phyloP scores from a whole-genome alignment of 2,329 filamentous ascomycete species.

The Akanthomyces uredinophilus region DNA sequence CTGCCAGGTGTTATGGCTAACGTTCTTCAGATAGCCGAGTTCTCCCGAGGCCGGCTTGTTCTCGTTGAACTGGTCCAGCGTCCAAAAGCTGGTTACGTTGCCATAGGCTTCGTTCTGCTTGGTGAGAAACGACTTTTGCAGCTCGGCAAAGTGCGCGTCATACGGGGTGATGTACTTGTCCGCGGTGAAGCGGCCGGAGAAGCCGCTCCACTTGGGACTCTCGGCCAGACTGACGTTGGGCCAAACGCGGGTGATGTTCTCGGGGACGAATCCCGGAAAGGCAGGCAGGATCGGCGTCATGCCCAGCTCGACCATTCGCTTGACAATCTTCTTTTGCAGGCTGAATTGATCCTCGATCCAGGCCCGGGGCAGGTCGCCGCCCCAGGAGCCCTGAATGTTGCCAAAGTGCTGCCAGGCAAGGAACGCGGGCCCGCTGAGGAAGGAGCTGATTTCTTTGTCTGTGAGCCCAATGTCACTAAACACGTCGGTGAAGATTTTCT shows the following conservation, averaged over 20 bases:
- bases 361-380: conserved; percentile 34
- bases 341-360: conserved; percentile 45
- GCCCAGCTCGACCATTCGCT: conserved; percentile 46
- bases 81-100: conserved; percentile 43
- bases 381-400: conserved; percentile 48
- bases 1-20: conserved; percentile 34
- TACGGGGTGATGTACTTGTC: conserved; percentile 43
- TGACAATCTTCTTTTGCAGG: conserved; percentile 43
- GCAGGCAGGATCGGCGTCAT: conserved; percentile 48
- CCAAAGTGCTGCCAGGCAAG: conserved; percentile 51
- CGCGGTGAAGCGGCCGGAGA: conserved; percentile 37
- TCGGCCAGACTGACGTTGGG: conserved; percentile 40
- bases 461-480: conserved; percentile 42
- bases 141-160: conserved; percentile 36
- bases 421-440: conserved; percentile 46
- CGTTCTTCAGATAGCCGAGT: conserved; percentile 35
- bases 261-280: conserved; percentile 46
- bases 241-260: conserved; percentile 33
- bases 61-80: conserved; percentile 50
- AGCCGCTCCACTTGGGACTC: conserved; percentile 39
- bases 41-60: conserved; percentile 43
- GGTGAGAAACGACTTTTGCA: conserved; percentile 41
- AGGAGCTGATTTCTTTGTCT: conserved; percentile 38
- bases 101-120: conserved; percentile 43
- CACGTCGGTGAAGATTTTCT: conserved; percentile 44